Evolutionary conservation across 805 yeast genomes (phyloP), one percentile per base, ranked within the genome.

Genomic region (Tetrapisispora iriomotensis): DNA sequence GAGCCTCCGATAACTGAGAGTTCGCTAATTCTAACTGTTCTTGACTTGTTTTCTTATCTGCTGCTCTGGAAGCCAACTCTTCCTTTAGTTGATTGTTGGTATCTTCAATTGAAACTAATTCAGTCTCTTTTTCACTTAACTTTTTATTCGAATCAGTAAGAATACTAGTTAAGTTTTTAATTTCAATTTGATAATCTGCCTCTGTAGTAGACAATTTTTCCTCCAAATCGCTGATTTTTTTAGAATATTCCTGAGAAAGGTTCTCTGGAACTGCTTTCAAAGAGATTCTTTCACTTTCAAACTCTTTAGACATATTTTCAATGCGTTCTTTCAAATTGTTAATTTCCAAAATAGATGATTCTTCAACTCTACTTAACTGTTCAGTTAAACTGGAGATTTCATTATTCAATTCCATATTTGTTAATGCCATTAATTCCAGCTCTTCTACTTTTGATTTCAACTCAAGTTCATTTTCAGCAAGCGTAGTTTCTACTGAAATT

Each of bases 201-300:
- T 29, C 18, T 6, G n/a, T 5, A 18, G 6, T 9, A 6, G 25
- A 30, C n/a, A 30, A n/a, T 19, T 30, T 17, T 20, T 30, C 17
- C 4, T 30, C 13, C 25, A 30, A 30, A 5, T 7, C 10, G 6
- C 13, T n/a, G 18, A 74, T 65, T 47, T 67, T 71, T 23, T 66
- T 70, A 9, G 70, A 61, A 45, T 72, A 74, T 40, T 72, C 75
- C 45, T 69, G 64, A 0, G 72, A 61, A 0, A 70, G 60, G 0
- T 73, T 62, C 40, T 71, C 75, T 0, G 81, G 74, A 36, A 61
- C 70, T 38, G 71, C 71, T 39, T 66, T 66, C 10, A 72, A 50
- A 47, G 70, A 55, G 10, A 56, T 60, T 39, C 80, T 59, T 47
- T 75, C 80, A 25, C 62, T 63, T 35, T 75, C 80, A 43, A 75